Evolutionary conservation across 306 rosid genomes (phyloP).

Genomic region (Quercus parvula): DNA sequence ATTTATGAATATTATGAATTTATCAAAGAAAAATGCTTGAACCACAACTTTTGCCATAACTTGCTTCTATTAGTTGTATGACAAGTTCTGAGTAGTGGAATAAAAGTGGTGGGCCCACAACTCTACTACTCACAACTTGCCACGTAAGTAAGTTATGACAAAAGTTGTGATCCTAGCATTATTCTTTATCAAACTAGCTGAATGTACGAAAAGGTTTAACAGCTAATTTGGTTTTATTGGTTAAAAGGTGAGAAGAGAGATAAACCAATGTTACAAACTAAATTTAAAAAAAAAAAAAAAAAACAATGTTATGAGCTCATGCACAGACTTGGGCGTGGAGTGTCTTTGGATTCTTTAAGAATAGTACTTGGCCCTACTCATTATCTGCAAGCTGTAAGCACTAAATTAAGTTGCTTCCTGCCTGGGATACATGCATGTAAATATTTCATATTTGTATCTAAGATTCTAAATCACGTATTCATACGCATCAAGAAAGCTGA

Average conservation of each 20-base stretch:
- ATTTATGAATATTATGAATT: too few species aligned
- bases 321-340: constrained; percentile 78
- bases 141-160: too few species aligned
- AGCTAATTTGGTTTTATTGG: neutral
- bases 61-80: too few species aligned
- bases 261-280: neutral
- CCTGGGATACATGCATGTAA: constrained; percentile 17
- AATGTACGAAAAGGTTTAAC: constrained; percentile 1
- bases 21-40: too few species aligned
- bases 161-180: neutral
- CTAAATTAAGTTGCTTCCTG: constrained; percentile 23
- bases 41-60: too few species aligned
- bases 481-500: neutral
- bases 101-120: too few species aligned
- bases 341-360: constrained; percentile 87
- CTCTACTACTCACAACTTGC: too few species aligned
- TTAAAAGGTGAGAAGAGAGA: constrained; percentile 73
- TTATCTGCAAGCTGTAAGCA: constrained; percentile 40
- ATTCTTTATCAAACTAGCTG: neutral
- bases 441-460: neutral
- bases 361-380: constrained; percentile 69
- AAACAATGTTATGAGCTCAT: constrained; percentile 70
- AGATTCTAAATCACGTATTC: neutral
- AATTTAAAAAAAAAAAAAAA: too few species aligned
- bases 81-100: too few species aligned